Evolutionary conservation across 495 filamentous ascomycete genomes (phyloP), one percentile per base, ranked within the genome.

Genomic region (Aspergillus ostianus): DNA sequence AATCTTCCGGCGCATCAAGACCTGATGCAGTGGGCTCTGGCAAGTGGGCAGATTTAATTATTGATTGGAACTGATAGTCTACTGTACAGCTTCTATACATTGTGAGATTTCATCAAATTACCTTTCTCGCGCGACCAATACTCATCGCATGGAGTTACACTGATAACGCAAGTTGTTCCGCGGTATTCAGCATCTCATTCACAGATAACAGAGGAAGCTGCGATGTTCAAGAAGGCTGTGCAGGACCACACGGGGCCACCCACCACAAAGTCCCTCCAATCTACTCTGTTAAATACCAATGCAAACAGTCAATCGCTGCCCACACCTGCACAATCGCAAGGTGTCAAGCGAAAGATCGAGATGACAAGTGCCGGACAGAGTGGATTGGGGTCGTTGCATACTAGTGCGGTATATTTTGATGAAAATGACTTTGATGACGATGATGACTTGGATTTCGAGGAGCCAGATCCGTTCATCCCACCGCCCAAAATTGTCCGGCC

Each of bases 381-480:
- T 0, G 62, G 67, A 3, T 59, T 80, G 49, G 75, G 77, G 2
- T 76, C 77, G 17, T 68, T 80, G 32, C 77, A 80, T 58, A 41
- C 36, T 13, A 76, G 61, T 51, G 70, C 69, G 26, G 78, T 82
- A 27, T 82, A 75, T 56, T 82, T 84, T 48, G 79, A 82, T 60
- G 80, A 82, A 60, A 81, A 84, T 54, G 81, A 84, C 61, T 84
- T 84, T 36, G 81, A 82, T 29, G 77, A 82, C 62, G 80, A 82
- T 58, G 63, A 72, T n/a, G 73, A 80, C 51, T 65, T 82, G 30
- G 73, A 82, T 47, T 67, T 81, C 15, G 72, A 77, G 27, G 69
- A 72, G n/a, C 77, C 74, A 0, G 65, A 73, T 18, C 70, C 69
- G 6, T 70, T 67, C 41, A 63, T 66, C 27, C 62, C 63, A 3